Evolutionary conservation across 2,329 filamentous ascomycete genomes (phyloP).

Genomic region (Penicillium psychrosexuale): DNA sequence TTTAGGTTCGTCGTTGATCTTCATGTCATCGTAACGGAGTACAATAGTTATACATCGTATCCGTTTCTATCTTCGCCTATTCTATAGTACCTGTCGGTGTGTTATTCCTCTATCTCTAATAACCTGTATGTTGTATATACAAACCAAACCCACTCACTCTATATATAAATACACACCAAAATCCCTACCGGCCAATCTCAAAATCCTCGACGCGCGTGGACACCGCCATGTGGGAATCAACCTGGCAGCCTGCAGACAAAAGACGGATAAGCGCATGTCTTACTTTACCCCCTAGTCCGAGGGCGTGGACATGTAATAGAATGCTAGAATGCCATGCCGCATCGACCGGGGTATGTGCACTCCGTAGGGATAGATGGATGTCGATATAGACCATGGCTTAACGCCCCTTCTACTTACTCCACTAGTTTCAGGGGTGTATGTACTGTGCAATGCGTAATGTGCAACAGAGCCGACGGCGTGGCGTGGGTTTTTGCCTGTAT

Average conservation of each 20-base stretch:
- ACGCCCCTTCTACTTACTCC: neutral
- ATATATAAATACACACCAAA: neutral
- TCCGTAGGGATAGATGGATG: neutral
- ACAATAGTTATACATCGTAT: neutral
- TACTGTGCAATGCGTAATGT: neutral
- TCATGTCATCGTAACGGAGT: neutral
- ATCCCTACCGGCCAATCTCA: neutral
- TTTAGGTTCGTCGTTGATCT: neutral
- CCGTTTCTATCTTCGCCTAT: neutral
- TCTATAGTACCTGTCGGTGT: neutral
- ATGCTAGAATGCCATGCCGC: neutral
- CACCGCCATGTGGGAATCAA: conserved; percentile 4
- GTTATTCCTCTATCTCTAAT: neutral
- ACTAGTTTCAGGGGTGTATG: neutral
- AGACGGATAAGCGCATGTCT: conserved; percentile 1
- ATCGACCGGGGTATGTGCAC: neutral
- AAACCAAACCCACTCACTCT: neutral
- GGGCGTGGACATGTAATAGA: neutral
- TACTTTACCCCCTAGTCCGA: neutral
- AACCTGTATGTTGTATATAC: neutral
- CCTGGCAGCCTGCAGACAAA: conserved; percentile 3
- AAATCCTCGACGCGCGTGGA: conserved; percentile 1
- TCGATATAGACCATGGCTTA: neutral
- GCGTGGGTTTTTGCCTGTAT: neutral
- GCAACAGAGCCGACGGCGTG: neutral